Evolutionary conservation across 1,284 basidiomycete species (phyloP).

Genomic region (Pyrrhoderma noxium): DNA sequence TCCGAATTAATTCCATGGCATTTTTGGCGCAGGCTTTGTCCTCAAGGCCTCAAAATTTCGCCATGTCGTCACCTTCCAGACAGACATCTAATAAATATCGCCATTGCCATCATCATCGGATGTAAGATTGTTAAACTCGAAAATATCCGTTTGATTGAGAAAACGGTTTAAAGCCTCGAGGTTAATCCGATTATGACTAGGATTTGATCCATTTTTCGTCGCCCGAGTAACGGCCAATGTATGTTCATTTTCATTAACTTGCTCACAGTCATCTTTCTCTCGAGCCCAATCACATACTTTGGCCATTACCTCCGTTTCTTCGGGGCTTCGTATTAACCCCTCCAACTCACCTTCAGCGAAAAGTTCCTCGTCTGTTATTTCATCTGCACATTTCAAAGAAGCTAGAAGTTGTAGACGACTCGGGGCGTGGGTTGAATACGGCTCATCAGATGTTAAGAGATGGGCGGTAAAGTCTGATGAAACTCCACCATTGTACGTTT

Average conservation of each 20-base stretch:
- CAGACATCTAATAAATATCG: background rate
- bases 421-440: slow-evolving; percentile 31
- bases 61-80: too few relatives aligned
- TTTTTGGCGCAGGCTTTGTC: too few relatives aligned
- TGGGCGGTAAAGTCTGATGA: slow-evolving; percentile 29
- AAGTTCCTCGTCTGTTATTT: slow-evolving; percentile 46
- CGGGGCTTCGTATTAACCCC: slow-evolving; percentile 34
- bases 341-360: slow-evolving; percentile 50
- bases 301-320: slow-evolving; percentile 34
- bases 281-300: slow-evolving; percentile 25
- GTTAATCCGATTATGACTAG: slow-evolving; percentile 6
- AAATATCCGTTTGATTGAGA: slow-evolving; percentile 10
- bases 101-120: slow-evolving; percentile 12
- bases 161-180: slow-evolving; percentile 13
- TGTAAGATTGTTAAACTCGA: background rate
- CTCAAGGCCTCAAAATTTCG: too few relatives aligned
- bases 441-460: slow-evolving; percentile 43
- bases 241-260: slow-evolving; percentile 15
- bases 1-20: too few relatives aligned
- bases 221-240: background rate
- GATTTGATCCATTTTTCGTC: background rate
- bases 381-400: slow-evolving; percentile 41
- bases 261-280: slow-evolving; percentile 26
- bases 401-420: slow-evolving; percentile 57
- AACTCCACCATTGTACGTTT: slow-evolving; percentile 16